A percentile compares a stretch with the other conserved stretches of the same genome.
Evolutionary conservation across 805 yeast genomes (phyloP).

Genomic region (Teunomyces gatunensis): DNA sequence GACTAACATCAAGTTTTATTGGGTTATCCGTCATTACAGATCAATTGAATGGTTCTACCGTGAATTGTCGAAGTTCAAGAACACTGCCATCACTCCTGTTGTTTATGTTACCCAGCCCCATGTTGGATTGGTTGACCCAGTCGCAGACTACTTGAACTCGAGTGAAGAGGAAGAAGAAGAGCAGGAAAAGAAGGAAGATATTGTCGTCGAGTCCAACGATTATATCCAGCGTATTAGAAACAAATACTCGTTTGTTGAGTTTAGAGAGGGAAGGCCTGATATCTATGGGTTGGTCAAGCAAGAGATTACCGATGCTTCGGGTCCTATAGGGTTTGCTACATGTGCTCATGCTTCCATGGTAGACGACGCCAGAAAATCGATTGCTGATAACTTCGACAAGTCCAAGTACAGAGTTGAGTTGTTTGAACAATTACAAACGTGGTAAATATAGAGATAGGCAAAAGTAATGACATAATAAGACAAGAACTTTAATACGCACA

Average conservation of each 20-base stretch:
- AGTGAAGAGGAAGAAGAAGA: constrained; percentile 12
- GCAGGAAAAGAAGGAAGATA: constrained; percentile 12
- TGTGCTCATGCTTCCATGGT: constrained; percentile 50
- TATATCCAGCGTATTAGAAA: constrained; percentile 15
- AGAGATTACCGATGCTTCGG: constrained; percentile 36
- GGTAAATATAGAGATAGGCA: constrained; percentile 17
- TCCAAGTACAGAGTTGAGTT: constrained; percentile 32
- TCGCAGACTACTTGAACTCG: constrained; percentile 5
- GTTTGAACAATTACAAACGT: constrained; percentile 33
- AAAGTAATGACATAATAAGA: background rate
- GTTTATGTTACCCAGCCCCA: constrained; percentile 42
- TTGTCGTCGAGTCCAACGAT: constrained; percentile 8
- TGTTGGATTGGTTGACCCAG: constrained; percentile 12
- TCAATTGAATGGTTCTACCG: constrained; percentile 39
- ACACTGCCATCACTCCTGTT: constrained; percentile 32
- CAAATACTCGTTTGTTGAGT: constrained; percentile 36
- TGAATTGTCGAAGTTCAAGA: constrained; percentile 32
- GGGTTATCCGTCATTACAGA: constrained; percentile 41
- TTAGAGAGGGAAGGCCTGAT: constrained; percentile 46
- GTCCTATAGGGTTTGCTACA: constrained; percentile 45
- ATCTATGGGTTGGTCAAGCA: constrained; percentile 28
- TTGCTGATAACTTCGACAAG: constrained; percentile 25
- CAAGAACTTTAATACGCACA: background rate
- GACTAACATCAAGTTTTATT: constrained; percentile 27
- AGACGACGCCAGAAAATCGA: constrained; percentile 28